phyloP scores from a whole-genome alignment of 768 basidiomycete species.

The Lactarius evosmus region DNA sequence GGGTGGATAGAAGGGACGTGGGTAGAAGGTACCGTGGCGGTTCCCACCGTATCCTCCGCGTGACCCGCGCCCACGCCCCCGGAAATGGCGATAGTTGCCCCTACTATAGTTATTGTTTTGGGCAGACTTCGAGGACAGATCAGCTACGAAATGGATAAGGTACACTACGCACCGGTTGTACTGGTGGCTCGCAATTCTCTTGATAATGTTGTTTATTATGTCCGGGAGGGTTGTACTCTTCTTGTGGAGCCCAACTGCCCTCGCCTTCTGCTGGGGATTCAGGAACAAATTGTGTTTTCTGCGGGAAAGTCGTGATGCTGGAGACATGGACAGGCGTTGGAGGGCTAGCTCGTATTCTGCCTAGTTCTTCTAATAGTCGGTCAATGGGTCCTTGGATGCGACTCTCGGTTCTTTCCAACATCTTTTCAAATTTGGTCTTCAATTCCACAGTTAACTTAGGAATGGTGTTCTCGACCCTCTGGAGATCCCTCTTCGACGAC shows the following conservation, averaged over 20 bases:
- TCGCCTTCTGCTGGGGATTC: neutral
- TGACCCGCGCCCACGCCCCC: constrained; percentile 4
- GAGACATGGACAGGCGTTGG: constrained; percentile 1
- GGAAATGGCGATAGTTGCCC: constrained; percentile 5
- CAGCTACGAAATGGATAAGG: neutral
- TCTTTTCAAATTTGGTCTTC: constrained; percentile 11
- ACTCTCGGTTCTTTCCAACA: constrained; percentile 12
- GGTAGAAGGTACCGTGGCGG: neutral
- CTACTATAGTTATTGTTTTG: neutral
- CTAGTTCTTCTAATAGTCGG: constrained; percentile 19
- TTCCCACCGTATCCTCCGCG: constrained; percentile 16
- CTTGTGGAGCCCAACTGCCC: neutral
- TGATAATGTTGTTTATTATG: constrained; percentile 9
- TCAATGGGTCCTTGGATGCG: constrained; percentile 13
- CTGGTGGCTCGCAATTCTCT: constrained; percentile 3
- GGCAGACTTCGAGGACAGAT: neutral
- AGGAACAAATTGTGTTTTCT: neutral
- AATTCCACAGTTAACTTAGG: constrained; percentile 1
- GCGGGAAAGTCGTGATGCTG: neutral
- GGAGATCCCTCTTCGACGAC: constrained; percentile 17
- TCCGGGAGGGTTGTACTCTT: neutral
- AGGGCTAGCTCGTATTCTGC: constrained; percentile 7
- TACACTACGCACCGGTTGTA: constrained; percentile 13
- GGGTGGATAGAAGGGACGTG: neutral
- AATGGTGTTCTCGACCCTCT: constrained; percentile 13